phyloP scores from a whole-genome alignment of 495 filamentous ascomycete species.

The Mytilinidion resinicola region DNA sequence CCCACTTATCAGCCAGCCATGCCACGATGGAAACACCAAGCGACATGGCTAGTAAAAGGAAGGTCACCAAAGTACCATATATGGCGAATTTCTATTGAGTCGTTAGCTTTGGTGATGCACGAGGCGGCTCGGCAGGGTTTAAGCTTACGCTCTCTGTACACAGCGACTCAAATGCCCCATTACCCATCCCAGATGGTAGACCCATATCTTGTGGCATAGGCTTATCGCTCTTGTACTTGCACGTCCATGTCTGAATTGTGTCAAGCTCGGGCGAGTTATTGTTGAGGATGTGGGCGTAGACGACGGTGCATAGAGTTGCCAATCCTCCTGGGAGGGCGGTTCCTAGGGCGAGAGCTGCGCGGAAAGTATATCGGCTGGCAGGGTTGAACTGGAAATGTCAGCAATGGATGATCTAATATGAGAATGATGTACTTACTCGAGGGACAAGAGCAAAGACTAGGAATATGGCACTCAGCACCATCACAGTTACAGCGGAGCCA shows the following conservation, averaged over 20 bases:
- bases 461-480: constrained; percentile 27
- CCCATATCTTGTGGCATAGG: constrained; percentile 10
- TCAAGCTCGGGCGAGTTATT: constrained; percentile 27
- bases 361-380: constrained; percentile 13
- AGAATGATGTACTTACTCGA: constrained; percentile 20
- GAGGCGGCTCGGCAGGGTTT: not conserved
- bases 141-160: constrained; percentile 22
- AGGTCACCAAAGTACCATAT: constrained; percentile 23
- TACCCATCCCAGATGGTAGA: constrained; percentile 16
- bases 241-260: constrained; percentile 33
- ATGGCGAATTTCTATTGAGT: constrained; percentile 20
- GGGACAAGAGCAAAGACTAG: constrained; percentile 24
- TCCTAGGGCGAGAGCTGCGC: constrained; percentile 24
- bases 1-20: constrained; percentile 28
- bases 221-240: constrained; percentile 21
- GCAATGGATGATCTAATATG: not conserved
- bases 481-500: constrained; percentile 23
- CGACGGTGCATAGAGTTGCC: constrained; percentile 28
- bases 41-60: constrained; percentile 9
- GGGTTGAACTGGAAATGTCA: constrained; percentile 13
- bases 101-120: not conserved
- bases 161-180: constrained; percentile 15
- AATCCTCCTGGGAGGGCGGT: constrained; percentile 26
- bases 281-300: constrained; percentile 34
- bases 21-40: constrained; percentile 14